Evolutionary conservation across 371 early-diverging fungal genomes (phyloP), one percentile per base, ranked within the genome.

Genomic region (Haplosporangium sp.): DNA sequence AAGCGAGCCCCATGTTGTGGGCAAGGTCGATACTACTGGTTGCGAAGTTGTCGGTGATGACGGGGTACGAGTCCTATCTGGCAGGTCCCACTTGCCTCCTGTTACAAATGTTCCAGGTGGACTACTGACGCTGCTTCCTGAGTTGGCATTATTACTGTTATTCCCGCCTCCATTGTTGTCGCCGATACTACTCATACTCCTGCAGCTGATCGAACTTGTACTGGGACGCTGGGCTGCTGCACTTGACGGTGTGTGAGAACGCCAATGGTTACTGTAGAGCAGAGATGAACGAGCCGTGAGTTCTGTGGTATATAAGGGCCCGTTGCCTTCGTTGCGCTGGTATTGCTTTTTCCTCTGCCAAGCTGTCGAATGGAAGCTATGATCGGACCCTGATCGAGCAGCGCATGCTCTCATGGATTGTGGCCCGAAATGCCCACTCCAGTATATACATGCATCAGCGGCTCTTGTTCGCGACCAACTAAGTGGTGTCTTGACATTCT

Each of bases 1-100:
- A 13, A 65, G 7, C 6, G 54, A 14, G 21, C 69, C 65, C 75
- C 75, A 74, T 29, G 50, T 37, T 43, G 43, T 62, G 16, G 68
- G n/a, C 16, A 55, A 23, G 13, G 8, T 45, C 0, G 40, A 45
- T 3, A 14, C 38, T 14, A 48, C 36, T 18, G 21, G 51, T 29
- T 52, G 13, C 12, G 58, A 13, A 42, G 55, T 1, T 51, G 59
- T 0, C 11, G 18, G 16, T 53, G 55, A 18, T 50, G 58, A 18
- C 48, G 57, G 18, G 29, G 56, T 14, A 12, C 12, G 3, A 8
- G 50, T 13, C 16, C 59, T 45, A 1, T 13, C n/a, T 3, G 48
- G 21, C 23, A 21, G 43, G 11, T 42, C 61, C 60, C 60, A 67
- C 16, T 21, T 29, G 8, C 41, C 20, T 47, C 68, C 68, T 48